Percentiles rank a stretch among this genome's conserved stretches.
Evolutionary conservation across 768 basidiomycete genomes (phyloP).

Genomic region (Leccinellum luteum): DNA sequence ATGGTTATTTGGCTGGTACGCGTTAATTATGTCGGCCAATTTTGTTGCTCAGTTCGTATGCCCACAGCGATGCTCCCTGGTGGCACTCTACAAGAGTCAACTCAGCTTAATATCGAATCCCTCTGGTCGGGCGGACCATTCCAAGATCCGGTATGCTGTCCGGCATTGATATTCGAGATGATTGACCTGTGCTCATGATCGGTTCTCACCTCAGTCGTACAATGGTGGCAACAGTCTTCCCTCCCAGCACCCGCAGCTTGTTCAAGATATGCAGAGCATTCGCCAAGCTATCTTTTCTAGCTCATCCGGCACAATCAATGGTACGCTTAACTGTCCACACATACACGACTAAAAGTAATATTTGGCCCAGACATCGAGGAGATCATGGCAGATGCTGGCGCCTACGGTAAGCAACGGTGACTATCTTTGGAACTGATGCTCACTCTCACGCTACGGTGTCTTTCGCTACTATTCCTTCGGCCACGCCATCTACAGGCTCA

Average conservation of each 20-base stretch:
- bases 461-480: background rate
- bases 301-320: slow-evolving; percentile 54
- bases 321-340: slow-evolving; percentile 31
- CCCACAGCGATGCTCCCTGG: slow-evolving; percentile 62
- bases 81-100: slow-evolving; percentile 55
- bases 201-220: slow-evolving; percentile 40
- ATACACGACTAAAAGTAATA: background rate
- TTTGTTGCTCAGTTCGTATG: background rate
- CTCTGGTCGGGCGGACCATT: slow-evolving; percentile 78
- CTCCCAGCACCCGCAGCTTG: slow-evolving; percentile 42
- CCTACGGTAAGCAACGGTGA: slow-evolving; percentile 48
- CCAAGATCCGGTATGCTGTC: slow-evolving; percentile 50
- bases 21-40: background rate
- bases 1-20: slow-evolving; percentile 66
- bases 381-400: slow-evolving; percentile 53
- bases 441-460: background rate
- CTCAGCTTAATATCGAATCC: slow-evolving; percentile 72
- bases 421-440: background rate
- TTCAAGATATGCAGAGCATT: slow-evolving; percentile 48
- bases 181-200: background rate
- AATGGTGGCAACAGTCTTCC: slow-evolving; percentile 67
- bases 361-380: slow-evolving; percentile 45
- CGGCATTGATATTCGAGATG: background rate
- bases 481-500: slow-evolving; percentile 49
- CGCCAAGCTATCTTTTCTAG: slow-evolving; percentile 58